Evolutionary conservation across 2,329 filamentous ascomycete genomes (phyloP).

Genomic region (Penicillium sp.): DNA sequence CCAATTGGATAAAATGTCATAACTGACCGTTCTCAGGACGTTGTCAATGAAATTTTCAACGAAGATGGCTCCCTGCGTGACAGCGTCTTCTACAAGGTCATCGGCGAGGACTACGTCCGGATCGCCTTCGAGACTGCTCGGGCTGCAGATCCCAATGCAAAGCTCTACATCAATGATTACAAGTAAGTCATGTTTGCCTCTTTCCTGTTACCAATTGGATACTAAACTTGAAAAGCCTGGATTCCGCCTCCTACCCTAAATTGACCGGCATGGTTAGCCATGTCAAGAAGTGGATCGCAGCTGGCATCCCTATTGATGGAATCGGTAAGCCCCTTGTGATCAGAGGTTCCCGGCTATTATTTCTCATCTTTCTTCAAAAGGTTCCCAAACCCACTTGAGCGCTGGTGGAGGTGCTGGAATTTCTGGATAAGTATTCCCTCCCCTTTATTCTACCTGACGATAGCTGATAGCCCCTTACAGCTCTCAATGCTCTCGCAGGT

Average conservation of each 20-base stretch:
- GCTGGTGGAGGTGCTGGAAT: slow-evolving; percentile 1
- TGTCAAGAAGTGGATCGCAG: slow-evolving; percentile 56
- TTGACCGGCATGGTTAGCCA: slow-evolving; percentile 47
- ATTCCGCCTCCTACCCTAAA: slow-evolving; percentile 53
- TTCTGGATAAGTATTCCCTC: background rate
- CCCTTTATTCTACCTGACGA: background rate
- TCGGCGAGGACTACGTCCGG: slow-evolving; percentile 60
- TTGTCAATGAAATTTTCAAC: slow-evolving; percentile 30
- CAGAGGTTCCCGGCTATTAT: slow-evolving; percentile 11
- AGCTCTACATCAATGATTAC: slow-evolving; percentile 67
- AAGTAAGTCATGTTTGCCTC: slow-evolving; percentile 27
- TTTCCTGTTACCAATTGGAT: background rate
- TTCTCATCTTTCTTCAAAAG: slow-evolving; percentile 22
- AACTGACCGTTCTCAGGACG: slow-evolving; percentile 17
- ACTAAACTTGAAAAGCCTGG: slow-evolving; percentile 48
- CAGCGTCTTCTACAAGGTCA: slow-evolving; percentile 57
- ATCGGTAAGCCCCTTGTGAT: slow-evolving; percentile 37
- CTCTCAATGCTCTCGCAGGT: slow-evolving; percentile 47
- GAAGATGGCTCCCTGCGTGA: slow-evolving; percentile 53
- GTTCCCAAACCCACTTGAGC: slow-evolving; percentile 48
- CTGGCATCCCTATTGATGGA: slow-evolving; percentile 57
- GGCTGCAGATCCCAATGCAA: slow-evolving; percentile 56
- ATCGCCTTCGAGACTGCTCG: slow-evolving; percentile 63
- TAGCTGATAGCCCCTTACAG: slow-evolving; percentile 29
- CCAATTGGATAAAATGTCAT: background rate